phyloP scores from a whole-genome alignment of 441 rosid genomes.

The Rhodomyrtus psidioides region DNA sequence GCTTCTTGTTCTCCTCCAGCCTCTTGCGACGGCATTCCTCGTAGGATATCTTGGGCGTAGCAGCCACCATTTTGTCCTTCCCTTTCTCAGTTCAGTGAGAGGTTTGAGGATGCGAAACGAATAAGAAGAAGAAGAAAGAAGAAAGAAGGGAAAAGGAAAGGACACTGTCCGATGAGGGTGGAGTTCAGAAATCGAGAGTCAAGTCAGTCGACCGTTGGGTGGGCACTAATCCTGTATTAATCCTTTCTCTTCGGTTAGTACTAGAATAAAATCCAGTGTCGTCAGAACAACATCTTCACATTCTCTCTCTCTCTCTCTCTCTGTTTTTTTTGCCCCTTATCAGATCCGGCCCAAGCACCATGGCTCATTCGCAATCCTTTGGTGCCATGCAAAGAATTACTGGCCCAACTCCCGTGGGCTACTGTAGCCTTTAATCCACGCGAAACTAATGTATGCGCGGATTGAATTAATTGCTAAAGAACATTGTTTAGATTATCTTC shows the following conservation, averaged over 20 bases:
- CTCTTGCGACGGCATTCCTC: constrained; percentile 47
- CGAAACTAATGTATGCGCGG: too few relatives aligned
- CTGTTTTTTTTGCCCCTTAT: neutral
- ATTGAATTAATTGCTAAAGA: too few relatives aligned
- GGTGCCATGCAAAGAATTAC: too few relatives aligned
- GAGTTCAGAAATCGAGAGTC: neutral
- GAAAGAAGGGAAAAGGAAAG: neutral
- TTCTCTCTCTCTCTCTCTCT: neutral
- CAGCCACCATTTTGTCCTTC: constrained; percentile 24
- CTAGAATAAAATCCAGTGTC: neutral
- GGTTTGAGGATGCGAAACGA: neutral
- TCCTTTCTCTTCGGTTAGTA: neutral
- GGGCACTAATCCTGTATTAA: neutral
- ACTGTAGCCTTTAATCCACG: too few relatives aligned
- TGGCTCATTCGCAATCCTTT: too few relatives aligned
- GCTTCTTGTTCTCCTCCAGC: constrained; percentile 62
- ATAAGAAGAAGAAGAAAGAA: neutral
- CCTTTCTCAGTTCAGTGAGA: neutral
- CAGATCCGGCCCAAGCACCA: too few relatives aligned
- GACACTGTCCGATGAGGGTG: neutral
- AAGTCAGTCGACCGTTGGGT: neutral
- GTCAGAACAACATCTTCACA: neutral
- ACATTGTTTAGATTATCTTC: too few relatives aligned
- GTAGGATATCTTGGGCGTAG: constrained; percentile 17
- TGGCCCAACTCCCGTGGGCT: too few relatives aligned